Conservation (phyloP, 139 green algal genomes). For the Tetraselmis chui region DNA sequence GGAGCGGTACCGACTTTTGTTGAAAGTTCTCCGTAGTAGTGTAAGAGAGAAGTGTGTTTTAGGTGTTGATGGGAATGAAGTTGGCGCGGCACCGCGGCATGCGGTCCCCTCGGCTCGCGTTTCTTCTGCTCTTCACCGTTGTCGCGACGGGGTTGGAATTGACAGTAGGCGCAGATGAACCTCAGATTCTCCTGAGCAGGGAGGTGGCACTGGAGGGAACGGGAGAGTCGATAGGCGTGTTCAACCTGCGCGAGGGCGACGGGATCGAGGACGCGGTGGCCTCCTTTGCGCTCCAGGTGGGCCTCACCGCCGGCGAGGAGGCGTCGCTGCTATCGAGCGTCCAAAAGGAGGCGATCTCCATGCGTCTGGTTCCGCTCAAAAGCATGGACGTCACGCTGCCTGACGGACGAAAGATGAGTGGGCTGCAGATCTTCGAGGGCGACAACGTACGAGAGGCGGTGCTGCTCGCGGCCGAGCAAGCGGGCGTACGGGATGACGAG, state of each 20-base stretch:
- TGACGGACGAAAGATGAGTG: not conserved
- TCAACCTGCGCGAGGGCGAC: not conserved
- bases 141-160: not conserved
- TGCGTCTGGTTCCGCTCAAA: not conserved
- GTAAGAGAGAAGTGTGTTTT: no score
- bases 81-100: not conserved
- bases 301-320: not conserved
- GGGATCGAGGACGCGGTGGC: not conserved
- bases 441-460: not conserved
- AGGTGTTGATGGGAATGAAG: no score
- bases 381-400: not conserved
- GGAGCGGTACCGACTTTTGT: no score
- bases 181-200: not conserved
- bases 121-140: not conserved
- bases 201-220: not conserved
- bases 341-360: not conserved
- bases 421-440: not conserved
- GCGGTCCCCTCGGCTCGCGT: not conserved
- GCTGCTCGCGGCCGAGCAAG: not conserved
- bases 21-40: no score
- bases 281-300: not conserved
- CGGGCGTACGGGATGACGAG: not conserved
- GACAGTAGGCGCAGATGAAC: not conserved
- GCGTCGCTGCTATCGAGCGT: not conserved
- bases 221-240: not conserved